A percentile compares a stretch with the other conserved stretches of the same genome.
These are phyloP conservation scores for Carex littledalei DNA, from an alignment of 176 grass and related monocot genomes.

Conservation along the genomic window DNA sequence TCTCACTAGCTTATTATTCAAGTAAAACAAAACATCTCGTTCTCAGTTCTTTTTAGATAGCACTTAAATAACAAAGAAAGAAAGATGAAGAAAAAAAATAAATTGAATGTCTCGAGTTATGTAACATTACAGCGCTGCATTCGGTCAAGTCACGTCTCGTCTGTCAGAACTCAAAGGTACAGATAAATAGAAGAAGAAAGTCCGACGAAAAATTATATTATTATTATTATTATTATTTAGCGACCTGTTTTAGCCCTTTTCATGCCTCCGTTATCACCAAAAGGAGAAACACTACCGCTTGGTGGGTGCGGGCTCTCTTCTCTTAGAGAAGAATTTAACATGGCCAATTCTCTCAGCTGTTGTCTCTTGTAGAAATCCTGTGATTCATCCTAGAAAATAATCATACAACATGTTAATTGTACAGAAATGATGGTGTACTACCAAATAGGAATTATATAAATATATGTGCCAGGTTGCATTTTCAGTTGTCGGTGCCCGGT, in stretches of 20 bases:
- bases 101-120: constrained; percentile 36
- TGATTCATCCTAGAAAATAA: constrained; percentile 65
- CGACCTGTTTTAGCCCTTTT: constrained; percentile 57
- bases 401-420: neutral
- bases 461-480: neutral
- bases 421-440: neutral
- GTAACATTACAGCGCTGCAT: constrained; percentile 19
- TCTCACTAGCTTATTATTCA: constrained; percentile 22
- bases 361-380: constrained; percentile 96
- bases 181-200: constrained; percentile 18
- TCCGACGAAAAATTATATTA: constrained; percentile 5
- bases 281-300: constrained; percentile 54
- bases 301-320: constrained; percentile 68
- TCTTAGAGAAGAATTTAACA: constrained; percentile 77
- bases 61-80: constrained; percentile 7
- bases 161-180: constrained; percentile 17
- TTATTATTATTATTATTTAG: constrained; percentile 27
- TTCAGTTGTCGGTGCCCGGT: neutral
- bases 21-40: constrained; percentile 19
- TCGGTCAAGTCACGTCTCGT: constrained; percentile 16
- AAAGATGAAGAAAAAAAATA: constrained; percentile 31
- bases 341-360: constrained; percentile 83
- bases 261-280: constrained; percentile 51
- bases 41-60: constrained; percentile 16
- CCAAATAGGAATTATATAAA: neutral